phyloP scores from a whole-genome alignment of 2,329 filamentous ascomycete genomes.

The Magnaporthiopsis poae region DNA sequence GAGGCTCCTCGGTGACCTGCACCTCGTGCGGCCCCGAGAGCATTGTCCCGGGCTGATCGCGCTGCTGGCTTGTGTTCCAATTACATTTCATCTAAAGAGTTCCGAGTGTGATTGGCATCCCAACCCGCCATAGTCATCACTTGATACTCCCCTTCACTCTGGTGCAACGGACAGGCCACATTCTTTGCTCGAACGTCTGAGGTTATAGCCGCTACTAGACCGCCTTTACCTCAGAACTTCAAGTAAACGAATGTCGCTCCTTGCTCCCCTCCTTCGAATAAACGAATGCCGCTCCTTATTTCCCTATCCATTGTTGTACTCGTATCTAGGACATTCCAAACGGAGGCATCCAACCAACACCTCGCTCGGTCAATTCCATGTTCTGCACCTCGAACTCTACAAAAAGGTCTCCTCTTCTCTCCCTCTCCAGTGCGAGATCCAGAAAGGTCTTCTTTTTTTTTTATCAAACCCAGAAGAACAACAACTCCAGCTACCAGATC shows the following conservation, averaged over 20 bases:
- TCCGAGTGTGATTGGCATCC: no score
- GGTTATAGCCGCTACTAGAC: constrained; percentile 5
- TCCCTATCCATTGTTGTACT: not conserved
- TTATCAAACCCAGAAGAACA: not conserved
- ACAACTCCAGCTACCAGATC: not conserved
- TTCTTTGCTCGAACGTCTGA: constrained; percentile 2
- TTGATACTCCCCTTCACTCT: not conserved
- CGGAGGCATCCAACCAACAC: not conserved
- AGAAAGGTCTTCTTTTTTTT: not conserved
- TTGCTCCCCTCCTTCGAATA: not conserved
- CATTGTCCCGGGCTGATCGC: not conserved
- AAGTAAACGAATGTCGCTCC: not conserved
- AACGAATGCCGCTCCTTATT: not conserved
- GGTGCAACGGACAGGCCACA: no score
- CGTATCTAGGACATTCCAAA: not conserved
- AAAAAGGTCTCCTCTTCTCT: not conserved
- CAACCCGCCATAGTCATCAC: not conserved
- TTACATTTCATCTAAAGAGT: not conserved
- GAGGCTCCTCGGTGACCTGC: not conserved
- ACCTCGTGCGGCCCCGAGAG: not conserved
- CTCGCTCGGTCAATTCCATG: not conserved
- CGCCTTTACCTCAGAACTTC: not conserved
- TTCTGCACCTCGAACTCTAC: not conserved
- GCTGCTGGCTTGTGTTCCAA: not conserved
- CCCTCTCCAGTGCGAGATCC: not conserved